These are phyloP conservation scores for Trichophaea hybrida DNA, from an alignment of 2,329 filamentous ascomycete species.

Conservation along the genomic window DNA sequence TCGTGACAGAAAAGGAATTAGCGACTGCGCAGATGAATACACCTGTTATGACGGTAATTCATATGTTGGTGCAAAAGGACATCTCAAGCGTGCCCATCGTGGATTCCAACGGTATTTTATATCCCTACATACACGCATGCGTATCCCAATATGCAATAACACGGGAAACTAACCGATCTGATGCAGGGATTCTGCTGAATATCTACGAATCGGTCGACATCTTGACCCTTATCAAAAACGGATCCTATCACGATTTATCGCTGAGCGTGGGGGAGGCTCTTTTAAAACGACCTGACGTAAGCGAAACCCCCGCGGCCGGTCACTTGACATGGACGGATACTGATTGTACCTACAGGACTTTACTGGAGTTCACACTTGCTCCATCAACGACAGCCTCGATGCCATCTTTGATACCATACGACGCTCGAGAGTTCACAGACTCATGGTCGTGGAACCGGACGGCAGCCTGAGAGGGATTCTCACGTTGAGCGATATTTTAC, in stretches of 20 bases:
- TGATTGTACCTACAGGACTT: slow-evolving; percentile 47
- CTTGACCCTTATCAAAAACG: slow-evolving; percentile 86
- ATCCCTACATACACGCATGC: not conserved
- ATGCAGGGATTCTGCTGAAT: slow-evolving; percentile 59
- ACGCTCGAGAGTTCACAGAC: slow-evolving; percentile 81
- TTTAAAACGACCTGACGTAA: slow-evolving; percentile 63
- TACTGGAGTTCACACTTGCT: slow-evolving; percentile 92
- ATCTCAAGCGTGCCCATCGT: slow-evolving; percentile 92
- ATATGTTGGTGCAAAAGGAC: slow-evolving; percentile 79
- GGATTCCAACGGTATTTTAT: slow-evolving; percentile 51
- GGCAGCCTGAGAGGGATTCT: slow-evolving; percentile 76
- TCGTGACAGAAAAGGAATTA: slow-evolving; percentile 72
- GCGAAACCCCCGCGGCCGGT: slow-evolving; percentile 22
- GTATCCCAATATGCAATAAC: not conserved
- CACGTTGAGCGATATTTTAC: slow-evolving; percentile 88
- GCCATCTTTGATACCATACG: slow-evolving; percentile 95
- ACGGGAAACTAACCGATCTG: not conserved
- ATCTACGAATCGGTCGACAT: slow-evolving; percentile 97
- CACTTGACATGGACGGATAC: not conserved
- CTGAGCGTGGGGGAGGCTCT: slow-evolving; percentile 79
- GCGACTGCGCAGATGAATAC: slow-evolving; percentile 77
- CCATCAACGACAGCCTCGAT: slow-evolving; percentile 76
- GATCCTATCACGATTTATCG: slow-evolving; percentile 78
- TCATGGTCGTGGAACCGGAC: slow-evolving; percentile 85
- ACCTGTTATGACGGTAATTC: slow-evolving; percentile 85